These are phyloP conservation scores for Antrodiella citrinella DNA, from an alignment of 768 basidiomycete genomes.

Conservation along the genomic window DNA sequence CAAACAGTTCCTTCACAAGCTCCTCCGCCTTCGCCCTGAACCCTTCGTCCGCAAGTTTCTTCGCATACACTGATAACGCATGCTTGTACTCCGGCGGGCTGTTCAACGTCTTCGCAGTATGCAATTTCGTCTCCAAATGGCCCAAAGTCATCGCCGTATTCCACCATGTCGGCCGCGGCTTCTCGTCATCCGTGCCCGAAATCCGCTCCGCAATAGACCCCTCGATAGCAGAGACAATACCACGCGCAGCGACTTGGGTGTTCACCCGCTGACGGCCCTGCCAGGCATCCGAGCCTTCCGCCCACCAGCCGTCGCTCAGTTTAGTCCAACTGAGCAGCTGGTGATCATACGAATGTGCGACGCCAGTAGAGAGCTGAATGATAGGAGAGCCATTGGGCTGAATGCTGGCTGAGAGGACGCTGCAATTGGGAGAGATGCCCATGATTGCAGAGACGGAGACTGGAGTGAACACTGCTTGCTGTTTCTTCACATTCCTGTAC, in stretches of 20 bases:
- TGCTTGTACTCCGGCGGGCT: slow-evolving; percentile 83
- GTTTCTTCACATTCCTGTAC: slow-evolving; percentile 68
- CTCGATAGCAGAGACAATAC: slow-evolving; percentile 41
- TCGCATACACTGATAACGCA: slow-evolving; percentile 68
- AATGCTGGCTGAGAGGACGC: slow-evolving; percentile 55
- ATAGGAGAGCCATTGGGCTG: slow-evolving; percentile 78
- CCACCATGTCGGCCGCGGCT: slow-evolving; percentile 71
- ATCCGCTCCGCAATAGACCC: slow-evolving; percentile 21
- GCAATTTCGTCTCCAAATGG: slow-evolving; percentile 79
- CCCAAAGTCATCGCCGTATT: slow-evolving; percentile 74
- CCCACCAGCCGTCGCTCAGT: slow-evolving; percentile 79
- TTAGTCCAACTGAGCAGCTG: slow-evolving; percentile 62
- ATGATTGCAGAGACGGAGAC: slow-evolving; percentile 56
- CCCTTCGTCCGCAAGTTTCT: slow-evolving; percentile 83
- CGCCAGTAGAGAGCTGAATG: slow-evolving; percentile 68
- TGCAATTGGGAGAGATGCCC: slow-evolving; percentile 44
- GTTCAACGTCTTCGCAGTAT: slow-evolving; percentile 65
- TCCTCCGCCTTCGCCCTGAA: slow-evolving; percentile 87
- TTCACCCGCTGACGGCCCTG: slow-evolving; percentile 54
- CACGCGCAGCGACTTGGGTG: slow-evolving; percentile 32
- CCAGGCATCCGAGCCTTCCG: slow-evolving; percentile 78
- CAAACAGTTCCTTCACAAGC: slow-evolving; percentile 81
- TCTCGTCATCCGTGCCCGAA: slow-evolving; percentile 23
- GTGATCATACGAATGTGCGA: slow-evolving; percentile 72
- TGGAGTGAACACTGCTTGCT: slow-evolving; percentile 56